Base-by-base conservation (phyloP, 345 rosid genomes). In the Syzygium aqueum region DNA sequence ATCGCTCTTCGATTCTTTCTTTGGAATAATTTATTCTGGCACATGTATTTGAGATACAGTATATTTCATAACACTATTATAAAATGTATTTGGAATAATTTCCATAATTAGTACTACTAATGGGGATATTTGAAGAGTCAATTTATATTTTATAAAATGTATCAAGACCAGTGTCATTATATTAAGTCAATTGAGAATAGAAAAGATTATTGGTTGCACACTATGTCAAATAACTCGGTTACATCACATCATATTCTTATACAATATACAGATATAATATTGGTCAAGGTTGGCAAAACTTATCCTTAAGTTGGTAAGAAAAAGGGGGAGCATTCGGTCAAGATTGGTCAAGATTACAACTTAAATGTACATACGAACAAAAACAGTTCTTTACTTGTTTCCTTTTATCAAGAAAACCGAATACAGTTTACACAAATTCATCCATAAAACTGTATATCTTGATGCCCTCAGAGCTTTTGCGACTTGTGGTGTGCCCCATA, bases 401-500 rank as follows among this genome's bases (percentile, higher is more conserved):
- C n/a, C 61, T 56, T 54, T 56, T 22, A 56, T 56, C 61, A 56
- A 56, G n/a, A 22, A 56, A 22, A 56, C 61, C 27, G 5, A 22
- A 22, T 3, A 56, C 61, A 56, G 2, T 56, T 56, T 23, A 56
- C 61, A 8, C n/a, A 7, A 56, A 56, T 43, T 43, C 46, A 43
- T 43, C 46, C 46, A 43, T 43, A 43, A 43, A 43, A 43, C 46
- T 43, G 46, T 56, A 56, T 56, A 56, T 56, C n/a, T 23, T 56
- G 27, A 56, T 23, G 61, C 61, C n/a, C 61, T 56, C 27, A 23
- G 61, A 56, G 13, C n/a, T 56, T 56, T 56, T 94, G 98, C 49
- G 93, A 33, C 84, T 93, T 8, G 63, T 94, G 96, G 89, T 95
- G 96, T 85, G 96, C 94, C 87, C 95, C 92, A 77, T 93, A 96